Evolutionary conservation across 2,329 filamentous ascomycete species (phyloP), one percentile per base, ranked within the genome.

Genomic region (Epichloe sibirici): DNA sequence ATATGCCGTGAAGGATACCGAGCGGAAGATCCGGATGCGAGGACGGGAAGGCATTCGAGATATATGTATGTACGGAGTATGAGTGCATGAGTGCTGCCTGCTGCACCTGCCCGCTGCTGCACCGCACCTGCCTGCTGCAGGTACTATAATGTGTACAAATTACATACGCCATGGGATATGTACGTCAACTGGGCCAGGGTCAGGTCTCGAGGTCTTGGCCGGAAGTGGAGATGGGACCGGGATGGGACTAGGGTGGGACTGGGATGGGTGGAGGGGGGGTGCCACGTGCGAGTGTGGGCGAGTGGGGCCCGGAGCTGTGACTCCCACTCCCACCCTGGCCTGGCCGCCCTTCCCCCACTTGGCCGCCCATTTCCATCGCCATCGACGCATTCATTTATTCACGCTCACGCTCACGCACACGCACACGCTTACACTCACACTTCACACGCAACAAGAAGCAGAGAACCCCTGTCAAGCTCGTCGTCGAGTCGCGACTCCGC

Each of bases 21-120:
- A 40, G 34, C 35, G 45, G 7, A 48, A 21, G 45, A 48, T 39
- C 12, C 34, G 34, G 34, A 3, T 6, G 37, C 17, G 28, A 48
- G 21, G n/a, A 45, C 31, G 40, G 49, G 40, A 51, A 37, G 49
- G 15, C 40, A 45, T 51, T 28, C 40, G 49, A 45, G 45, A 51
- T 34, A 51, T 51, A 42, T 45, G 28, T 45, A 45, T 34, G 28
- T 7, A 11, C 11, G 48, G 39, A 31, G 39, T 17, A 17, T 44
- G 48, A 21, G 48, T 13, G 17, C 17, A 21, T 21, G 28, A 25
- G 34, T 37, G 38, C n/a, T 25, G 39, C 39, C 17, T 40, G n/a
- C 25, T 45, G 13, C 45, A 12, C n/a, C 25, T 21, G 17, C 17
- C 17, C 17, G 17, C 17, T 21, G 17, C 17, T 21, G 17, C 17